These are phyloP conservation scores for Pythium angustatum DNA, from an alignment of 352 stramenopile species.

Conservation along the genomic window DNA sequence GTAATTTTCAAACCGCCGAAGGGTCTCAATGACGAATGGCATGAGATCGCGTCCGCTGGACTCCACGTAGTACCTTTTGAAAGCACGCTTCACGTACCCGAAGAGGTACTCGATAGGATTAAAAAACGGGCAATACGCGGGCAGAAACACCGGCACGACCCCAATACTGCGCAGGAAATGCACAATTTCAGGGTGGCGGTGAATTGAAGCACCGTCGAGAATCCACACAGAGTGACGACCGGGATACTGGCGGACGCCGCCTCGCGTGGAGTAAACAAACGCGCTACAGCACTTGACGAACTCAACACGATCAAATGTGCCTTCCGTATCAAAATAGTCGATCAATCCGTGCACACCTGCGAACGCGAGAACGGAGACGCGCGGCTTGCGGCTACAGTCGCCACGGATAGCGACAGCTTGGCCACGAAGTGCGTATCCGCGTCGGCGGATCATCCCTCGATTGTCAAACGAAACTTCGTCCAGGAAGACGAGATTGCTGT, in stretches of 20 bases:
- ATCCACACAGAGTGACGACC: slow-evolving; percentile 35
- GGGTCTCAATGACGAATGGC: too few relatives aligned
- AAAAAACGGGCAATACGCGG: slow-evolving; percentile 35
- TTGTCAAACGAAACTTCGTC: slow-evolving; percentile 41
- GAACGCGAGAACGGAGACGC: slow-evolving; percentile 24
- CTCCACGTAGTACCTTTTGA: too few relatives aligned
- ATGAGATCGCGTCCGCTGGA: too few relatives aligned
- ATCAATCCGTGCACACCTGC: slow-evolving; percentile 28
- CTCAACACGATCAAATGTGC: slow-evolving; percentile 32
- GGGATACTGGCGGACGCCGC: slow-evolving; percentile 30
- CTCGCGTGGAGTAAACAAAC: slow-evolving; percentile 20
- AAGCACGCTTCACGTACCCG: slow-evolving; percentile 14
- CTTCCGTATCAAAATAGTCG: slow-evolving; percentile 32
- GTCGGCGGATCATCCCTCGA: slow-evolving; percentile 32
- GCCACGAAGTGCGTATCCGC: slow-evolving; percentile 28
- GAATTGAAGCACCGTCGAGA: slow-evolving; percentile 32
- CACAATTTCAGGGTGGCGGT: slow-evolving; percentile 34
- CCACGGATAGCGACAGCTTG: slow-evolving; percentile 28
- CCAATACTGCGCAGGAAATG: slow-evolving; percentile 34
- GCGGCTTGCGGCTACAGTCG: slow-evolving; percentile 33
- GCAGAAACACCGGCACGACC: slow-evolving; percentile 29
- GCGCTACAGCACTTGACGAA: slow-evolving; percentile 33
- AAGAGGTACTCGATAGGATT: slow-evolving; percentile 41
- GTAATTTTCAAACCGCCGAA: too few relatives aligned
- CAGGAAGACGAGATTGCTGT: slow-evolving; percentile 13